These are phyloP conservation scores for Dioscorea zingiberensis DNA, from an alignment of 106 monocot species.

Conservation along the genomic window DNA sequence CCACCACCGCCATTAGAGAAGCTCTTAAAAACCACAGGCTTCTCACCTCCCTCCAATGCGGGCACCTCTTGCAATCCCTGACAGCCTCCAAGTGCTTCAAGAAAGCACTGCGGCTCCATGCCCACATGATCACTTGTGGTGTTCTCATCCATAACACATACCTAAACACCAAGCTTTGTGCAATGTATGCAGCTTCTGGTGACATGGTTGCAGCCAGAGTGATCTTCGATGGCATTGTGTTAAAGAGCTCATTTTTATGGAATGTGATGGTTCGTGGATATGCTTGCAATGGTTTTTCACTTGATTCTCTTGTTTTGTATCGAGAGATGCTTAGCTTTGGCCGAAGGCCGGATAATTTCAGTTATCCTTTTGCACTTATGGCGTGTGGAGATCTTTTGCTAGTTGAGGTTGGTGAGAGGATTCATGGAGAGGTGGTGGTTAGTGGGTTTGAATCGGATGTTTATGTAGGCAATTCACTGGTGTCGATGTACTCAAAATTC, in stretches of 20 bases:
- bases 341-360: constrained; percentile 36
- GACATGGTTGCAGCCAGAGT: constrained; percentile 21
- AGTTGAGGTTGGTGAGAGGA: constrained; percentile 19
- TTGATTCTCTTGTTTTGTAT: constrained; percentile 25
- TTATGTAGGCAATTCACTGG: constrained; percentile 40
- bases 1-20: too few relatives aligned
- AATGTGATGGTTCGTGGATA: constrained; percentile 52
- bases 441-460: constrained; percentile 33
- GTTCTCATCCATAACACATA: constrained; percentile 46
- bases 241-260: constrained; percentile 43
- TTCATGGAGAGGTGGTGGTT: constrained; percentile 34
- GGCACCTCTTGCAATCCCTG: constrained; percentile 35
- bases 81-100: constrained; percentile 22
- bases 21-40: neutral
- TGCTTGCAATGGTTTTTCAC: constrained; percentile 21
- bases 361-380: constrained; percentile 57
- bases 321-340: constrained; percentile 33
- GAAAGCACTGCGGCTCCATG: constrained; percentile 30
- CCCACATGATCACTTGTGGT: constrained; percentile 36
- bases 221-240: constrained; percentile 20
- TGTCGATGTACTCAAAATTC: constrained; percentile 38
- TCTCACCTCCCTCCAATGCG: constrained; percentile 47
- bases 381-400: constrained; percentile 42
- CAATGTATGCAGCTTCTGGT: constrained; percentile 36
- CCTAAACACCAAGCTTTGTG: constrained; percentile 41